Evolutionary conservation across 306 rosid genomes (phyloP), one percentile per base, ranked within the genome.

Genomic region (Corylus americana): DNA sequence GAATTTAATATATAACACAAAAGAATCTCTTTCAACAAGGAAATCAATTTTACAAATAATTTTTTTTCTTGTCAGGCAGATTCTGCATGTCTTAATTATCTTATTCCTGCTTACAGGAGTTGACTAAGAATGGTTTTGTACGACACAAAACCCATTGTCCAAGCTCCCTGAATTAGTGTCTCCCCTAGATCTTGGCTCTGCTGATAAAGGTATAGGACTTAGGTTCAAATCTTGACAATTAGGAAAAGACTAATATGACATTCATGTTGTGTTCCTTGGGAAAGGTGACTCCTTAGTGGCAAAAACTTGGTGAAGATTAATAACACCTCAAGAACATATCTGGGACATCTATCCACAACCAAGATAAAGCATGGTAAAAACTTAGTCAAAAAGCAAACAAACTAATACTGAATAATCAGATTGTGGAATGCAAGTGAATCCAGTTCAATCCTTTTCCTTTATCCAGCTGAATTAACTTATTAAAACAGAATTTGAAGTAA

Each of bases 301-400:
- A 39, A 39, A 37, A 39, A 39, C 44, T 42, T 42, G 6, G 45
- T 42, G 45, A 5, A 42, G 45, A 42, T 42, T n/a, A 55, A 55
- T 25, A 18, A 18, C 62, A 55, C 62, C 8, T 55, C 62, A n/a
- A 55, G 62, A 55, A 9, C 29, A 22, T 55, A 18, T 55, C 27
- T 18, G 62, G 29, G 29, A 8, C 11, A 55, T 55, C 12, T n/a
- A 55, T 55, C 25, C 25, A 55, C 27, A 55, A 55, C 29, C 45
- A 55, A n/a, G 62, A 55, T 55, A 55, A n/a, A 55, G 22, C 62
- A n/a, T n/a, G 62, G 62, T 20, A n/a, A 55, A 55, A 55, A 55
- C 61, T 7, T n/a, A 55, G 27, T 17, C 8, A 55, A 55, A 55
- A 54, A 14, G 59, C 59, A 54, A 55, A 55, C 59, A 22, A 55